Percentiles rank a stretch among this genome's conserved stretches.
Conservation (phyloP, 768 basidiomycete species). For the Phylloporus arenicola region DNA sequence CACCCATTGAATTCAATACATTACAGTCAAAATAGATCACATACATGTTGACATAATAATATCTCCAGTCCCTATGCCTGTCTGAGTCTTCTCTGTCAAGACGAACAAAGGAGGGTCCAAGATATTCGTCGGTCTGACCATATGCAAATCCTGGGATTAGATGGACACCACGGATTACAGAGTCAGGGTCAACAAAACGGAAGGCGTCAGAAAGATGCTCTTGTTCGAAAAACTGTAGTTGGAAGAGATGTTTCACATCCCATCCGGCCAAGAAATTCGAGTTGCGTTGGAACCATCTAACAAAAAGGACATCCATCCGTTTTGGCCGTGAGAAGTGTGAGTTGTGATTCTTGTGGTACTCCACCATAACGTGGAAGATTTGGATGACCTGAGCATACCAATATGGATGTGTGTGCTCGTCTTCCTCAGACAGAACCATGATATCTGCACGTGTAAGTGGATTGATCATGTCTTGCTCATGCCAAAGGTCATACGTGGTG, state of each 20-base stretch:
- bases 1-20: too few species aligned
- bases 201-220: constrained; percentile 27
- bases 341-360: background rate
- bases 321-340: background rate
- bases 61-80: constrained; percentile 11
- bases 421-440: too few species aligned
- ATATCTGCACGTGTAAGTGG: constrained; percentile 23
- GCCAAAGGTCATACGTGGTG: constrained; percentile 25
- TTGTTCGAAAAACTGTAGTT: background rate
- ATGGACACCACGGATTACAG: constrained; percentile 37
- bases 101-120: background rate
- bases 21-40: too few species aligned
- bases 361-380: constrained; percentile 10
- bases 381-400: constrained; percentile 21
- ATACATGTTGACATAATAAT: constrained; percentile 33
- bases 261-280: constrained; percentile 22
- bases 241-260: constrained; percentile 6
- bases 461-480: constrained; percentile 37
- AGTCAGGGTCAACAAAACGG: constrained; percentile 41
- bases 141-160: constrained; percentile 37
- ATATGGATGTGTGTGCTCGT: too few species aligned
- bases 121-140: constrained; percentile 11
- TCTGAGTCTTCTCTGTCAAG: background rate
- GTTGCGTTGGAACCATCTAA: constrained; percentile 35
- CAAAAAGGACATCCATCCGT: constrained; percentile 39